Conservation (phyloP, 2,329 filamentous ascomycete genomes). For the Polytolypa hystricis region DNA sequence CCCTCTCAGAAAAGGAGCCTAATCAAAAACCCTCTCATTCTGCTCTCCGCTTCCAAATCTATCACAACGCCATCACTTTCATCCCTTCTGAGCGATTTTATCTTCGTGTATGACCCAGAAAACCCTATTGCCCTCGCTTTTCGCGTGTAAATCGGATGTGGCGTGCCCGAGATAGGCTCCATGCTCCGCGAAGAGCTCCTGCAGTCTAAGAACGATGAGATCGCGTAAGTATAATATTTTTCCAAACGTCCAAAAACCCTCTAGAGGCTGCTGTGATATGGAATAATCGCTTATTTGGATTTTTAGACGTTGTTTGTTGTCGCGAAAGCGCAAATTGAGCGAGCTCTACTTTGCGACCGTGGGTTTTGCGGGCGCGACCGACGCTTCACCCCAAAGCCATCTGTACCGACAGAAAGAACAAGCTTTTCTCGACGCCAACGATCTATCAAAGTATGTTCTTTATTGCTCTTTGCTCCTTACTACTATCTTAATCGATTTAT, state of each 20-base stretch:
- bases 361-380: conserved; percentile 36
- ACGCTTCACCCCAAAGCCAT: conserved; percentile 47
- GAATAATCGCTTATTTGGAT: conserved; percentile 26
- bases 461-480: conserved; percentile 8
- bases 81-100: conserved; percentile 36
- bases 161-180: conserved; percentile 36
- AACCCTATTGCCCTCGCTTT: conserved; percentile 29
- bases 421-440: conserved; percentile 47
- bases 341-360: conserved; percentile 77
- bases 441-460: conserved; percentile 44
- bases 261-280: conserved; percentile 11
- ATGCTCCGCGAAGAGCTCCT: conserved; percentile 41
- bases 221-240: conserved; percentile 36
- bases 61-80: conserved; percentile 30
- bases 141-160: conserved; percentile 40
- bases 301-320: conserved; percentile 51
- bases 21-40: conserved; percentile 21
- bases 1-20: no score
- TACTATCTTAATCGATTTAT: background rate
- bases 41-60: conserved; percentile 27
- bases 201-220: conserved; percentile 41
- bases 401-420: conserved; percentile 39
- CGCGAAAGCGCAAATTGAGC: conserved; percentile 82
- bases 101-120: conserved; percentile 32
- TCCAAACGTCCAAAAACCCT: conserved; percentile 18